These are phyloP conservation scores for Geoglossum cookeanum DNA, from an alignment of 2,329 filamentous ascomycete species.

Conservation along the genomic window DNA sequence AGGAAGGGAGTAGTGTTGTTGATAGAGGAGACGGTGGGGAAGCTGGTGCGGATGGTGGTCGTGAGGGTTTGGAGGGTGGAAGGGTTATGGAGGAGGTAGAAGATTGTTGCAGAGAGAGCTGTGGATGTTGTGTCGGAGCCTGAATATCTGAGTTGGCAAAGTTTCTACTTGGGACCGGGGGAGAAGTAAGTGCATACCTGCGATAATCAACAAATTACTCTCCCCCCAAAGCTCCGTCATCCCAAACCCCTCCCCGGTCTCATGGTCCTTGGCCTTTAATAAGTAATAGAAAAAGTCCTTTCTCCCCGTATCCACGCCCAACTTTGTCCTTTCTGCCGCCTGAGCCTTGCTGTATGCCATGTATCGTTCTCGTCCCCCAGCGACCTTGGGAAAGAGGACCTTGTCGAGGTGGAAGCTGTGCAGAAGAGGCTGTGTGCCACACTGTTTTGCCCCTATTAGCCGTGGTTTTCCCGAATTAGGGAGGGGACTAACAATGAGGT, in stretches of 20 bases:
- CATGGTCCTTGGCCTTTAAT: constrained; percentile 8
- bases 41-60: constrained; percentile 33
- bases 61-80: constrained; percentile 28
- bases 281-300: constrained; percentile 10
- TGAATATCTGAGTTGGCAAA: neutral
- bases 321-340: constrained; percentile 44
- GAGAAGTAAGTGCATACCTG: constrained; percentile 18
- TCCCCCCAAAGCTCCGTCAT: constrained; percentile 34
- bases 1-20: constrained; percentile 28
- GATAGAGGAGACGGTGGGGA: constrained; percentile 35
- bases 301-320: constrained; percentile 37
- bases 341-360: constrained; percentile 52
- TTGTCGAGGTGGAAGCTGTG: constrained; percentile 47
- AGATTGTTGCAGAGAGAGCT: constrained; percentile 36
- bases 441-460: constrained; percentile 23
- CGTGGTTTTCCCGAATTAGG: constrained; percentile 3
- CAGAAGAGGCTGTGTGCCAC: constrained; percentile 51
- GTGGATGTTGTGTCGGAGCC: constrained; percentile 53
- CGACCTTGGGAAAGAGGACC: constrained; percentile 46
- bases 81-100: constrained; percentile 39
- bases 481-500: constrained; percentile 39
- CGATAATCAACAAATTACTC: constrained; percentile 52
- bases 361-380: constrained; percentile 46
- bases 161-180: no score
- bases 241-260: constrained; percentile 13